Conservation (phyloP, 148 eudicot genomes). For the Limonium bicolor region DNA sequence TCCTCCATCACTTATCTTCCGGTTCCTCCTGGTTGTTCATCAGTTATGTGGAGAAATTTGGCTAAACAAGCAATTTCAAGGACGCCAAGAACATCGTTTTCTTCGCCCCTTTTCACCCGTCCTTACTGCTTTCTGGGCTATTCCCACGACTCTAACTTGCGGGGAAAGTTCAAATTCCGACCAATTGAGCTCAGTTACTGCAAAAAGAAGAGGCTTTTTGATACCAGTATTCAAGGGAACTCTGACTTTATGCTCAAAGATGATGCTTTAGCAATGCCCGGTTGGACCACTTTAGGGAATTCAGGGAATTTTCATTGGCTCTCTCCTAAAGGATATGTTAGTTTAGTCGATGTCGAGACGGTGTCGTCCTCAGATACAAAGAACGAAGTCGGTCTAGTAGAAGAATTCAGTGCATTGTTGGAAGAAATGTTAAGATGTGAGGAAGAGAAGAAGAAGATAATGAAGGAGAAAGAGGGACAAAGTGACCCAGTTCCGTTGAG, state of each 20-base stretch:
- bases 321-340: conserved; percentile 39
- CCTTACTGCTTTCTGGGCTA: conserved; percentile 28
- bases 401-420: conserved; percentile 54
- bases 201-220: conserved; percentile 14
- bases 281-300: conserved; percentile 8
- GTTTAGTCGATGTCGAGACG: conserved; percentile 53
- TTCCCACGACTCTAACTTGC: conserved; percentile 14
- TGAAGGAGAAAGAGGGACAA: conserved; percentile 4
- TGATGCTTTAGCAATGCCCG: conserved; percentile 11
- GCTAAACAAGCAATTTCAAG: conserved; percentile 24
- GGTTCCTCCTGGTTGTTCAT: conserved; percentile 11
- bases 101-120: conserved; percentile 11
- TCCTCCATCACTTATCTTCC: conserved; percentile 6
- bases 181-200: conserved; percentile 12
- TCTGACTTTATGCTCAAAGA: conserved; percentile 16
- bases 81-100: conserved; percentile 11
- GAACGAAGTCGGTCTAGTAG: conserved; percentile 32
- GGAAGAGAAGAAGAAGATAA: conserved; percentile 9
- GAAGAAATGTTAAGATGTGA: conserved; percentile 49
- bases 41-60: conserved; percentile 53
- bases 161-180: conserved; percentile 15
- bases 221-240: conserved; percentile 24
- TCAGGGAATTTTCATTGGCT: conserved; percentile 16
- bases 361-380: conserved; percentile 25
- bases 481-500: conserved; percentile 4